phyloP scores from a whole-genome alignment of 805 yeast species.

The Wickerhamomyces kurtzmanii region DNA sequence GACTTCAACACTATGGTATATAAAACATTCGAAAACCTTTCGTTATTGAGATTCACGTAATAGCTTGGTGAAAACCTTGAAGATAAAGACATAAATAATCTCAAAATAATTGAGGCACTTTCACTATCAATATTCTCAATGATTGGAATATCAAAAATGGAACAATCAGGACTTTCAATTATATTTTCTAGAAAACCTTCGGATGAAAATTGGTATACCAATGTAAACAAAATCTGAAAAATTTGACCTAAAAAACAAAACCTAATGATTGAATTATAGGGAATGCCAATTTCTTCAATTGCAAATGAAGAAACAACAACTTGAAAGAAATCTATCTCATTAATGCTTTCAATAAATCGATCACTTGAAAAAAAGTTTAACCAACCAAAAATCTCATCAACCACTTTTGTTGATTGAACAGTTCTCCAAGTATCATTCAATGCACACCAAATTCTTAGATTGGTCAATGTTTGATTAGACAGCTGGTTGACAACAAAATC shows the following conservation, averaged over 20 bases:
- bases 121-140: constrained; percentile 6
- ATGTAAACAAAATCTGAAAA: constrained; percentile 30
- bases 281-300: constrained; percentile 31
- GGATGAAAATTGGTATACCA: constrained; percentile 11
- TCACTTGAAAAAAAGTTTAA: constrained; percentile 24
- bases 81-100: too few species aligned
- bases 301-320: constrained; percentile 39
- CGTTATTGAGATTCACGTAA: constrained; percentile 13
- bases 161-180: constrained; percentile 16
- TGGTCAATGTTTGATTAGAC: constrained; percentile 49
- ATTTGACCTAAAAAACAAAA: constrained; percentile 42
- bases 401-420: constrained; percentile 6
- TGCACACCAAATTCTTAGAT: constrained; percentile 41
- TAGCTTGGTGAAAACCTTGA: too few species aligned
- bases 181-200: constrained; percentile 12
- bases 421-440: constrained; percentile 13
- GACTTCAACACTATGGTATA: constrained; percentile 47
- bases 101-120: constrained; percentile 3
- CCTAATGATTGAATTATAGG: constrained; percentile 35
- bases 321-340: constrained; percentile 43
- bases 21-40: constrained; percentile 26
- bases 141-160: constrained; percentile 25
- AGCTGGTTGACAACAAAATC: constrained; percentile 45
- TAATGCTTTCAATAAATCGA: constrained; percentile 22
- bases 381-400: constrained; percentile 20